These are phyloP conservation scores for Plicaturopsis crispa DNA, from an alignment of 768 basidiomycete genomes.

Conservation along the genomic window DNA sequence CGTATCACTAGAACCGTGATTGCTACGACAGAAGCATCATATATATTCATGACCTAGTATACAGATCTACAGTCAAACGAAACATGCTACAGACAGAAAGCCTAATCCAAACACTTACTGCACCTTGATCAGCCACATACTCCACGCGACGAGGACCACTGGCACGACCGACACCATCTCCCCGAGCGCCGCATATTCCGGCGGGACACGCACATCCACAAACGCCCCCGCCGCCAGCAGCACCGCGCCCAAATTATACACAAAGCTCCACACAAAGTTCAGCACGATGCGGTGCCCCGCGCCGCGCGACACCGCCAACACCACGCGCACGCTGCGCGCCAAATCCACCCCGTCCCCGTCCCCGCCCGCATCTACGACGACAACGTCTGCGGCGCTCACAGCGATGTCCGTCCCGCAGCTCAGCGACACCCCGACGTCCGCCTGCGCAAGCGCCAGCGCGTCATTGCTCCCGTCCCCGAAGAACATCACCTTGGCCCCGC, in stretches of 20 bases:
- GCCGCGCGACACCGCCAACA: constrained; percentile 28
- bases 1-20: no score
- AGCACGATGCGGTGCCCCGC: constrained; percentile 25
- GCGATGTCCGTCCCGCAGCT: constrained; percentile 28
- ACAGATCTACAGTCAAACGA: no score
- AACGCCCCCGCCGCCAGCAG: constrained; percentile 45
- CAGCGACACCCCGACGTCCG: constrained; percentile 38
- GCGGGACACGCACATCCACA: constrained; percentile 27
- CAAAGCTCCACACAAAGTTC: constrained; percentile 28
- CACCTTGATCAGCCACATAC: no score
- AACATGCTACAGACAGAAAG: no score
- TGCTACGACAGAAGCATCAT: no score
- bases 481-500: constrained; percentile 27
- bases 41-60: no score
- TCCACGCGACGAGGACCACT: constrained; percentile 29
- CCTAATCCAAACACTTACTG: no score
- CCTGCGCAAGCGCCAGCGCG: constrained; percentile 39
- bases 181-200: constrained; percentile 35
- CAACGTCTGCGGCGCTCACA: constrained; percentile 36
- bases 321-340: constrained; percentile 25
- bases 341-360: no score
- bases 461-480: constrained; percentile 51
- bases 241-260: constrained; percentile 39
- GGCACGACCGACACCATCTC: constrained; percentile 35
- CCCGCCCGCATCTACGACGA: constrained; percentile 29